A percentile compares a stretch with the other conserved stretches of the same genome.
Evolutionary conservation across 768 basidiomycete genomes (phyloP).

Genomic region (Mycena maculata): DNA sequence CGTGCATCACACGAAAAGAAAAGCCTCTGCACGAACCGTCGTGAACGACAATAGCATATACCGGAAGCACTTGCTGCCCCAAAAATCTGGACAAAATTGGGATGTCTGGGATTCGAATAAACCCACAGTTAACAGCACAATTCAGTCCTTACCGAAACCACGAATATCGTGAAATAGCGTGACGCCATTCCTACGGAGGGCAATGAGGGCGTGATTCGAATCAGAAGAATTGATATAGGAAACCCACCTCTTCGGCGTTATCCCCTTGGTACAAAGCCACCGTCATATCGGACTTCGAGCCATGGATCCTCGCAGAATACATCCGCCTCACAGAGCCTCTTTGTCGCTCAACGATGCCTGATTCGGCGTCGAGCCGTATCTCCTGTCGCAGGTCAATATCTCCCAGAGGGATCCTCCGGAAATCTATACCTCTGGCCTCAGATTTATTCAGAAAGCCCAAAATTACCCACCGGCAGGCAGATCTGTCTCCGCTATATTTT

Average conservation of each 20-base stretch:
- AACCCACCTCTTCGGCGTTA: slow-evolving; percentile 1
- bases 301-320: slow-evolving; percentile 3
- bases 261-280: slow-evolving; percentile 2
- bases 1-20: background rate
- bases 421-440: background rate
- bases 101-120: background rate
- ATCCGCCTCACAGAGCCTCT: background rate
- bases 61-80: background rate
- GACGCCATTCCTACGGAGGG: background rate
- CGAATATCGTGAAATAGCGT: background rate
- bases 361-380: background rate
- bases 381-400: slow-evolving; percentile 4
- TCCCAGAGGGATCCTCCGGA: background rate
- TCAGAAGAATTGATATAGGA: background rate
- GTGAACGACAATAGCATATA: background rate
- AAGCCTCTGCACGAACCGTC: background rate
- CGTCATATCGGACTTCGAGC: background rate
- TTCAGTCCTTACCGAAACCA: background rate
- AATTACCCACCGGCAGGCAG: too few relatives aligned
- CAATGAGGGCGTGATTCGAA: background rate
- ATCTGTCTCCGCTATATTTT: background rate
- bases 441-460: too few relatives aligned
- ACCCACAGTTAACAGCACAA: background rate
- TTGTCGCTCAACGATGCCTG: background rate
- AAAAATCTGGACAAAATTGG: background rate